Evolutionary conservation across 441 rosid species (phyloP), one percentile per base, ranked within the genome.

Genomic region (Bocquillonia castaneifolia): DNA sequence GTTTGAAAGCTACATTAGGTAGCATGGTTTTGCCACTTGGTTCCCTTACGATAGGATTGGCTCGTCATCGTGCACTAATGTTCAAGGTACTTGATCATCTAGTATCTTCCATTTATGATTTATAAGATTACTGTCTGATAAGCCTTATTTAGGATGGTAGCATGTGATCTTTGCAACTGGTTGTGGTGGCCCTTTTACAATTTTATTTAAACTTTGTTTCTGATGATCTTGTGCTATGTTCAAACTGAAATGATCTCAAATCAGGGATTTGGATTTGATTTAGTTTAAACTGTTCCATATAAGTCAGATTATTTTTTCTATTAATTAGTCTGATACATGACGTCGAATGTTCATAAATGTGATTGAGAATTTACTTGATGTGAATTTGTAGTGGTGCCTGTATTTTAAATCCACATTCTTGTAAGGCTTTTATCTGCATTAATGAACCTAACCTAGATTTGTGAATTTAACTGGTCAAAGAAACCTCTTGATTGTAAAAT

Each of bases 11-110:
- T 56, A 93, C 95, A 67, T 95, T 88, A 39, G 95, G 97, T 39
- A 89, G 96, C 83, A 88, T 89, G 97, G 97, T 93, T 72, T 84
- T 93, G 82, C 99, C 99, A 1, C 89, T 93, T 74, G 99, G 99
- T 72, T 89, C 97, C 64, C 74, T 93, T 31, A 91, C 92, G 66
- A 85, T 93, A 67, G 99, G 99, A 64, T 71, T 93, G 87, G 92
- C 99, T 78, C 96, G 99, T 67, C 99, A 93, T 77, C 97, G 99
- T 51, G 93, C 99, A 48, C 81, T 93, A 80, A 71, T 93, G 76
- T 91, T 89, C 84, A 93, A 93, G 95, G 98, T 90, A 79, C 63
- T 59, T 79, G 44, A 60, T 18, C 6, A 56, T 45, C n/a, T n/a
- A n/a, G n/a, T n/a, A n/a, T n/a, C 40, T 55, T 58, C 50, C 42